Base-by-base conservation (phyloP, 2,329 filamentous ascomycete species). In the Davidsoniella australis region DNA sequence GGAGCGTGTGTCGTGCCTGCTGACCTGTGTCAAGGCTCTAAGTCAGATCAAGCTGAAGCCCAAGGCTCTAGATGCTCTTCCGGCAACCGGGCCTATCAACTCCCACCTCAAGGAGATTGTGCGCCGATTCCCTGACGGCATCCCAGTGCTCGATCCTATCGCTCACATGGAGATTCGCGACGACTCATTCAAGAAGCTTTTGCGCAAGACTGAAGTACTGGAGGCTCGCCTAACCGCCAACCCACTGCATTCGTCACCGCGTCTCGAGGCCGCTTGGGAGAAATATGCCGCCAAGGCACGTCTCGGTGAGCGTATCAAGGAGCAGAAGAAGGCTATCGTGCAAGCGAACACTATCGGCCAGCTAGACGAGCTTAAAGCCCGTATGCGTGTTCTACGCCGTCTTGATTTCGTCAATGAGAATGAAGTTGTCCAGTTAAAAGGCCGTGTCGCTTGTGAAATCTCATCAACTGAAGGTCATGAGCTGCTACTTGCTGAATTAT, bases 111-210 rank as follows among this genome's bases (percentile, higher is more conserved):
- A 77, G 40, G 89, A 96, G 63, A 80, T 94, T 14, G 76, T 84
- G 64, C 78, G 78, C 56, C 80, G 91, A 23, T 96, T 98, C 67
- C 87, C 88, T 0, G 91, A 98, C 60, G 91, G 91, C 2, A 69
- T 98, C 50, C 82, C 91, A 2, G 72, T 88, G 5, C 68, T 98
- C 16, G 91, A 98, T 59, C 91, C 91, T 0, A 81, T 98, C 38
- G 88, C 96, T 63, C 88, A 95, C 60, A 96, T 98, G 91, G 76
- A 78, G 24, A 96, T 98, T 58, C 81, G 73, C 3, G 91, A 96
- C 58, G 87, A 94, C 1, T 80, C 78, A 0, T 96, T 98, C 69
- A 95, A 93, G 70, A 86, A 87, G 62, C 75, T 95, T 3, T 74
- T 96, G 50, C 69, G 87, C 64, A 96, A 96, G 76, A 95, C 98